Percentiles rank a stretch among this genome's conserved stretches.
Conservation (phyloP, 768 basidiomycete genomes). For the Tubosaeta sp. region DNA sequence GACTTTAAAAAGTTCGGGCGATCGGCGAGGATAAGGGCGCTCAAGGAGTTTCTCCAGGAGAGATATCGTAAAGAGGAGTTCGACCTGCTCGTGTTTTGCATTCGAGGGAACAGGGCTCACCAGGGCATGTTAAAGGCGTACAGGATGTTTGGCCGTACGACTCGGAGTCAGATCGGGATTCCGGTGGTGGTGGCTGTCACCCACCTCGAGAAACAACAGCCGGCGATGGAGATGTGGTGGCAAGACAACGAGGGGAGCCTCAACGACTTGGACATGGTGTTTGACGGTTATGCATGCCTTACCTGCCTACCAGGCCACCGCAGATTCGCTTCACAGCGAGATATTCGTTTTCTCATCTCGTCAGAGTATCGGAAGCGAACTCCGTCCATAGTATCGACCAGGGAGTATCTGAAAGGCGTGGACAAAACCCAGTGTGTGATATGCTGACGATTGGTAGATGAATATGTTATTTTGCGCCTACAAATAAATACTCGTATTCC, state of each 20-base stretch:
- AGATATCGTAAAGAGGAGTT: conserved; percentile 20
- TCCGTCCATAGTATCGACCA: neutral
- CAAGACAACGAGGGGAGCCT: conserved; percentile 19
- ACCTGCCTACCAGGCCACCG: conserved; percentile 18
- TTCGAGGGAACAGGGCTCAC: conserved; percentile 16
- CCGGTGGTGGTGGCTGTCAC: conserved; percentile 38
- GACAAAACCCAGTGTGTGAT: conserved; percentile 12
- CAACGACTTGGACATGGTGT: conserved; percentile 14
- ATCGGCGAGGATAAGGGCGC: neutral
- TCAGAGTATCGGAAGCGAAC: conserved; percentile 2
- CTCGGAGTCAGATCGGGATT: conserved; percentile 27
- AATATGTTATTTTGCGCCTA: neutral
- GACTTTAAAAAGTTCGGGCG: conserved; percentile 10
- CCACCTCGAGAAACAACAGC: conserved; percentile 31
- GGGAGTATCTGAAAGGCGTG: conserved; percentile 5
- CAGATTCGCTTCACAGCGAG: conserved; percentile 14
- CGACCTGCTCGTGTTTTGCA: conserved; percentile 22
- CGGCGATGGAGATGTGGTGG: conserved; percentile 34
- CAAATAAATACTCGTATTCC: conserved; percentile 6
- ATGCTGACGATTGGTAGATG: conserved; percentile 11
- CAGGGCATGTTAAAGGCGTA: conserved; percentile 14
- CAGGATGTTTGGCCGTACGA: conserved; percentile 26
- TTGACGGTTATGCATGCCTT: conserved; percentile 29
- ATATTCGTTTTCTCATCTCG: conserved; percentile 12
- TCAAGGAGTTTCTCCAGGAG: conserved; percentile 32